These are phyloP conservation scores for Rhizopogon salebrosus DNA, from an alignment of 768 basidiomycete genomes.

Conservation along the genomic window DNA sequence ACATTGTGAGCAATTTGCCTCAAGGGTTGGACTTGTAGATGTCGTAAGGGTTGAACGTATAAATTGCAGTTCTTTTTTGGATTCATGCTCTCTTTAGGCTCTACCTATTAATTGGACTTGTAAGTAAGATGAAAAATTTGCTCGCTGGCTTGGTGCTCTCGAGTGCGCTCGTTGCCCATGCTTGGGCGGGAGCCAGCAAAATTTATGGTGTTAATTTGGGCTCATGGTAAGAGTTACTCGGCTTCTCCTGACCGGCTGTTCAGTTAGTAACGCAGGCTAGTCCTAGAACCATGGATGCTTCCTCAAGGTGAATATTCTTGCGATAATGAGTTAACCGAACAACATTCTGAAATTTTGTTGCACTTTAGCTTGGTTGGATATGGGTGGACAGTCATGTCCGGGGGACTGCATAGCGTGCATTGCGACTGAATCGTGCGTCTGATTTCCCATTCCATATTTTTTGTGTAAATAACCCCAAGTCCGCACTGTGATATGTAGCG, in stretches of 20 bases:
- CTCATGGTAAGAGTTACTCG: slow-evolving; percentile 40
- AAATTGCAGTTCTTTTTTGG: neutral
- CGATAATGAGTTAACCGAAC: neutral
- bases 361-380: slow-evolving; percentile 57
- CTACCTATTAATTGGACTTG: neutral
- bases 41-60: no score
- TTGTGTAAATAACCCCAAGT: neutral
- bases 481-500: slow-evolving; percentile 31
- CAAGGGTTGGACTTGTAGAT: no score
- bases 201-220: slow-evolving; percentile 73
- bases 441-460: no score
- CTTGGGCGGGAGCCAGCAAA: slow-evolving; percentile 30
- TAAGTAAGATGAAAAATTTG: slow-evolving; percentile 14
- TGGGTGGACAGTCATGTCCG: slow-evolving; percentile 64
- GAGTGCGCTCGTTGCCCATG: slow-evolving; percentile 11
- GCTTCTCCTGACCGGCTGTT: neutral
- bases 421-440: slow-evolving; percentile 54
- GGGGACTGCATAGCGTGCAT: slow-evolving; percentile 59
- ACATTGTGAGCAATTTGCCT: no score
- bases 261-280: slow-evolving; percentile 44
- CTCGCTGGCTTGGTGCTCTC: slow-evolving; percentile 10
- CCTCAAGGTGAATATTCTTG: slow-evolving; percentile 42
- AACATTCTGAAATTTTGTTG: neutral
- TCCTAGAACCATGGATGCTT: slow-evolving; percentile 82
- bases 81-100: neutral